Percentiles rank a stretch among this genome's conserved stretches.
phyloP scores from a whole-genome alignment of 1,284 basidiomycete species.

The Ustilago tritici region DNA sequence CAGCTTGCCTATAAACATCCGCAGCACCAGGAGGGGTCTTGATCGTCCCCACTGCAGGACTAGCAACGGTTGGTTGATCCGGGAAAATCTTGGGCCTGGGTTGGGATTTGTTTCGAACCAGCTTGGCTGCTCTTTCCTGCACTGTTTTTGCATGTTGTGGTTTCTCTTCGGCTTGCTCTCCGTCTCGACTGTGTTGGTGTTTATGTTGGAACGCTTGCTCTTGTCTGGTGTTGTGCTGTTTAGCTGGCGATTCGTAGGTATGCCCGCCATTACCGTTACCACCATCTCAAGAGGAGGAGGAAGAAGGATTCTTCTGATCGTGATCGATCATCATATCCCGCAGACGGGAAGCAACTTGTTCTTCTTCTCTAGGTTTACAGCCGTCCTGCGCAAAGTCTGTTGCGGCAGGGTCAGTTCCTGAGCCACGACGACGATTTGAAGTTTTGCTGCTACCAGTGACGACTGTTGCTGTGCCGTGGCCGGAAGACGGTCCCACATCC shows the following conservation, averaged over 20 bases:
- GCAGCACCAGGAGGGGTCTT: conserved; percentile 32
- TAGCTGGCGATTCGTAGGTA: neutral
- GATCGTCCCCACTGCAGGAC: conserved; percentile 23
- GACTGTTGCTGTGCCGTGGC: neutral
- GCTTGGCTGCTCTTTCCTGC: conserved; percentile 23
- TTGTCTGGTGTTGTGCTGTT: neutral
- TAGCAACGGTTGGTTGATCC: conserved; percentile 37
- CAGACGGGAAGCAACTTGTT: conserved; percentile 14
- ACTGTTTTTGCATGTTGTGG: conserved; percentile 11
- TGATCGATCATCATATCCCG: conserved; percentile 27
- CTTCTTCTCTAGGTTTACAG: conserved; percentile 13
- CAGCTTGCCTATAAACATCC: conserved; percentile 20
- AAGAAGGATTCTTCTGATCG: neutral
- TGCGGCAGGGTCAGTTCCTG: neutral
- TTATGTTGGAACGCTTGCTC: neutral
- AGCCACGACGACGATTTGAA: neutral
- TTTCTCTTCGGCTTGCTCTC: neutral
- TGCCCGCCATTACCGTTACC: neutral
- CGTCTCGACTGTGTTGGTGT: neutral
- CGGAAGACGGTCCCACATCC: neutral
- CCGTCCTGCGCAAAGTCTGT: conserved; percentile 15
- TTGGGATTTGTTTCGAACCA: conserved; percentile 13
- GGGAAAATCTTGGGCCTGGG: conserved; percentile 36
- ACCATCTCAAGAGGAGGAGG: neutral
- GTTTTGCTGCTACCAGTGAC: neutral